Base-by-base conservation (phyloP, 1,284 basidiomycete genomes). In the Pseudozyma thailandica region DNA sequence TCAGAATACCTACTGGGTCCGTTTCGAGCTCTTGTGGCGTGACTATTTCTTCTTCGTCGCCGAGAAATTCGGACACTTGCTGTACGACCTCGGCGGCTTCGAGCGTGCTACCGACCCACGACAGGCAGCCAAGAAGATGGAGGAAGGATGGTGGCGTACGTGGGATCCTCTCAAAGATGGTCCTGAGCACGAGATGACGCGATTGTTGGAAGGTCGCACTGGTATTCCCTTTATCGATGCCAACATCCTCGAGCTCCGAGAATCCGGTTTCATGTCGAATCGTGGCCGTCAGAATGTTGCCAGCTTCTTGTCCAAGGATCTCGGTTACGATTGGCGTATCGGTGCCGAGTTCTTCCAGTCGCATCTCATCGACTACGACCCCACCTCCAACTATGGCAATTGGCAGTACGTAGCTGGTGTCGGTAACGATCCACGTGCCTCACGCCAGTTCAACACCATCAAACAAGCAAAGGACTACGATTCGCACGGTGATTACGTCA, bases 391-490 rank as follows among this genome's bases (percentile, higher is more conserved):
- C 51, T 78, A 78, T 43, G 78, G 78, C 44, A 80, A 80, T 31
- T 80, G 78, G 78, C 71, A 74, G 55, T 80, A 79, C 27, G 83
- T 85, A 25, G 85, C 85, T n/a, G 87, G 87, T 18, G 86, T 87
- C 21, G 87, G 87, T 7, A 87, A 87, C 76, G 87, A 88, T 69
- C 86, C 87, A 5, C 82, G 87, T 0, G 85, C 86, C 3, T 85
- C 83, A 7, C 77, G 87, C 26, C 86, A 87, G 68, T 87, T 87
- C 83, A 88, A 88, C 75, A 86, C 85, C 13, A 84, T 88, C 81
- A 87, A 88, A 78, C 87, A 88, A 74, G 85, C 85, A 7, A 84
- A 84, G 52, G 86, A 87, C 61, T 87, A 87, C 80, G 86, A 87
- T 65, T 78, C 84, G 3, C 57, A 84, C n/a, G 85, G 84, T 15